phyloP scores from a whole-genome alignment of 306 rosid genomes.

The Lathyrus aphaca region DNA sequence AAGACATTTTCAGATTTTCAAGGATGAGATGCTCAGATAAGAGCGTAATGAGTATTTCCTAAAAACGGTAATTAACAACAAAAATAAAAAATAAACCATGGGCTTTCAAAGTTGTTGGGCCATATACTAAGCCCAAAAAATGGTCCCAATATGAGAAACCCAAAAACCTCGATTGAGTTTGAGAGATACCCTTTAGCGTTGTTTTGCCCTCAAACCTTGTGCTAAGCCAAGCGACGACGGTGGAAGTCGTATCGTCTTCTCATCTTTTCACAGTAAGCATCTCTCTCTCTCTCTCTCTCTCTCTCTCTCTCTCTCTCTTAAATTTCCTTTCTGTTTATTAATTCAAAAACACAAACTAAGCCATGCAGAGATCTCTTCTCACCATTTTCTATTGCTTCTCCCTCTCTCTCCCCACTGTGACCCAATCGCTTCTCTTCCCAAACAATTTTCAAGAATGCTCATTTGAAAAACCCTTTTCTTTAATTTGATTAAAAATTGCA shows the following conservation, averaged over 20 bases:
- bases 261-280: constrained; percentile 51
- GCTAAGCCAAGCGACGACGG: constrained; percentile 58
- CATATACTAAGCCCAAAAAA: not conserved
- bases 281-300: constrained; percentile 28
- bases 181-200: constrained; percentile 12
- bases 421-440: constrained; percentile 4
- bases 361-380: constrained; percentile 46
- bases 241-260: constrained; percentile 65
- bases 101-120: not conserved
- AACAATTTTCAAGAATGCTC: constrained; percentile 21
- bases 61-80: too few relatives aligned
- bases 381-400: constrained; percentile 21
- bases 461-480: constrained; percentile 28
- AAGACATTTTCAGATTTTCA: too few relatives aligned
- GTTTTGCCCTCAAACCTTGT: constrained; percentile 45
- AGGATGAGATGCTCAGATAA: too few relatives aligned
- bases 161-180: not conserved
- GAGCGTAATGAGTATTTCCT: too few relatives aligned
- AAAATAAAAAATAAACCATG: too few relatives aligned
- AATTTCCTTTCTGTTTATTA: constrained; percentile 26
- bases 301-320: constrained; percentile 22
- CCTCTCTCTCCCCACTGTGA: constrained; percentile 1
- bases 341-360: constrained; percentile 42
- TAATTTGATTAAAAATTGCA: constrained; percentile 31
- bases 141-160: not conserved